Percentiles rank a stretch among this genome's conserved stretches.
phyloP scores from a whole-genome alignment of 306 rosid species.

The Vicia villosa region DNA sequence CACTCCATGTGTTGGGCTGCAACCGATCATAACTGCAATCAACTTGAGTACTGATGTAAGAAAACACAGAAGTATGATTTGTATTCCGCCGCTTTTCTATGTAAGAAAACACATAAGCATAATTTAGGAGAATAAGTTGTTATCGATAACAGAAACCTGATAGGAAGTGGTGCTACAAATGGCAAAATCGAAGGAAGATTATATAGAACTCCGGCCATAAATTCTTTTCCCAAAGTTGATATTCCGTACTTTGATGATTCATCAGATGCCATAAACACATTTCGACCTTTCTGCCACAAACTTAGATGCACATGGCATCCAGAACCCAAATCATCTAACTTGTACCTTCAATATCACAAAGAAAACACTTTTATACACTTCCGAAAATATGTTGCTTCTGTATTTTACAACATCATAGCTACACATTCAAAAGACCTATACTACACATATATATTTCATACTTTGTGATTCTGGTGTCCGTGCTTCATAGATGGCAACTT shows the following conservation, averaged over 20 bases:
- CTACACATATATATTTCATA: no score
- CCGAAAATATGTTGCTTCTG: no score
- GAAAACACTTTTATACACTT: no score
- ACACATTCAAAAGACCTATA: no score
- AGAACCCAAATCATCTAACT: conserved; percentile 80
- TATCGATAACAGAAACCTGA: conserved; percentile 53
- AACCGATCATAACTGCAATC: conserved; percentile 78
- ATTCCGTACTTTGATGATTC: conserved; percentile 70
- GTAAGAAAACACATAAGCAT: background rate
- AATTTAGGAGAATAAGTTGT: background rate
- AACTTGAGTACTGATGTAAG: conserved; percentile 9
- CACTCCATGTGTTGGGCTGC: conserved; percentile 80
- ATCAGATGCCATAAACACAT: conserved; percentile 73
- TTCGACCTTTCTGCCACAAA: conserved; percentile 72
- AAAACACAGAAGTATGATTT: background rate
- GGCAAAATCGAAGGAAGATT: conserved; percentile 80
- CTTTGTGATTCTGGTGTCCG: no score
- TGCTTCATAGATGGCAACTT: no score
- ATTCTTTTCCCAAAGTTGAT: conserved; percentile 71
- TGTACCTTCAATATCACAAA: conserved; percentile 67
- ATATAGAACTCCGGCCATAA: conserved; percentile 90
- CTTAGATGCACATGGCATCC: conserved; percentile 93
- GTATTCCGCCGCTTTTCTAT: background rate
- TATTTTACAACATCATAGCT: no score
- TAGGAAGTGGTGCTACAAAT: conserved; percentile 82